Base-by-base conservation (phyloP, 768 basidiomycete species). In the Coprinopsis sp. region DNA sequence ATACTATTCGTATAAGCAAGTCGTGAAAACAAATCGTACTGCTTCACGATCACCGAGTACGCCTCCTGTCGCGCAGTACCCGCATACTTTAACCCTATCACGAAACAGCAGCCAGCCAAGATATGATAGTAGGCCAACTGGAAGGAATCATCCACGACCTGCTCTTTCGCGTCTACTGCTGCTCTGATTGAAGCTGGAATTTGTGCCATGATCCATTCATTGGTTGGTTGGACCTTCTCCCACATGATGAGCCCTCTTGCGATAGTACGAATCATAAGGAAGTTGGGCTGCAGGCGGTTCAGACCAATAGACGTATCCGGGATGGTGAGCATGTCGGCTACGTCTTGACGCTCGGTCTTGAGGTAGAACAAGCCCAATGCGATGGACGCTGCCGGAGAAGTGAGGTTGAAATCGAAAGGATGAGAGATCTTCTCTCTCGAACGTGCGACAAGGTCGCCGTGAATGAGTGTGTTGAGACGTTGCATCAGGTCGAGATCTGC, bases 361-460 rank as follows among this genome's bases (percentile, higher is more conserved):
- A 99, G 71, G 63, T 91, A 98, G 91, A 96, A 96, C 19, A 99
- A 64, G 1, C 88, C 93, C 13, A 99, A 66, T 1, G 91, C 93
- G 16, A 95, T 78, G 2, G 91, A 82, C 2, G 95, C 93, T 3
- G 92, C 89, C 0, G 95, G 88, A 0, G 91, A 91, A 0, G 95
- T 96, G 41, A 97, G 73, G 54, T 88, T 92, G 59, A 89, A 73
- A 64, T 97, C 92, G 64, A 92, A 89, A 0, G 74, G 65, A 14
- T 70, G 69, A 4, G 67, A 59, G 2, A 48, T 54, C 34, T 64
- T 65, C 49, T 62, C 65, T 16, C 66, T 66, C 13, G 64, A 55
- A 28, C 66, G 57, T 8, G 70, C 62, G 37, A 73, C 73, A 5
- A 74, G 67, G 57, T 88, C 81, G 8, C 92, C 89, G 44, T 88